A percentile compares a stretch with the other conserved stretches of the same genome.
These are phyloP conservation scores for Neurospora sp. DNA, from an alignment of 2,329 filamentous ascomycete genomes.

Conservation along the genomic window DNA sequence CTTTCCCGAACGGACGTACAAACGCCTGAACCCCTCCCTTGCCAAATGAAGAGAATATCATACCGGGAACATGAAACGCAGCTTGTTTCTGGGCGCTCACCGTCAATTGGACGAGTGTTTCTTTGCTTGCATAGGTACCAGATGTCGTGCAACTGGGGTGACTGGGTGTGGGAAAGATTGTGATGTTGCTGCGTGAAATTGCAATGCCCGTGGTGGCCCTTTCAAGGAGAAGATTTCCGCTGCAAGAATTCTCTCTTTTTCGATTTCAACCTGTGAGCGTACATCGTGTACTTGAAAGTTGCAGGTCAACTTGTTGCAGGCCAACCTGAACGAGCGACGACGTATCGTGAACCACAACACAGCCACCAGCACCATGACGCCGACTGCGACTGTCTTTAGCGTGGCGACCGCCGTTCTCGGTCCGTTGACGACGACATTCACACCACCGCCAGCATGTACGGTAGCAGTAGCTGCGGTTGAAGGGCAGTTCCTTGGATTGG, in stretches of 20 bases:
- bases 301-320: not conserved
- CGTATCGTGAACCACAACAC: not conserved
- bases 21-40: not conserved
- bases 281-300: not conserved
- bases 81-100: not conserved
- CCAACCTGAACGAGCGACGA: not conserved
- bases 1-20: not conserved
- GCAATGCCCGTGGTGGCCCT: not conserved
- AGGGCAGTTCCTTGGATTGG: constrained; percentile 11
- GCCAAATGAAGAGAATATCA: not conserved
- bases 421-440: constrained; percentile 19
- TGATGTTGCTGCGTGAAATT: not conserved
- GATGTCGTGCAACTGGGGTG: not conserved
- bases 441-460: constrained; percentile 17
- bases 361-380: constrained; percentile 13
- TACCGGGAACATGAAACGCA: not conserved
- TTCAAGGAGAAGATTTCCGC: not conserved
- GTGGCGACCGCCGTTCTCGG: constrained; percentile 18
- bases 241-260: not conserved
- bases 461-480: constrained; percentile 13
- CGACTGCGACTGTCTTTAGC: constrained; percentile 12
- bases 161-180: not conserved
- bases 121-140: not conserved
- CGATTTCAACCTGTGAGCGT: not conserved
- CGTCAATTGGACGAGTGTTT: not conserved